Evolutionary conservation across 2,329 filamentous ascomycete genomes (phyloP).

Genomic region (Claviceps fusiformis): DNA sequence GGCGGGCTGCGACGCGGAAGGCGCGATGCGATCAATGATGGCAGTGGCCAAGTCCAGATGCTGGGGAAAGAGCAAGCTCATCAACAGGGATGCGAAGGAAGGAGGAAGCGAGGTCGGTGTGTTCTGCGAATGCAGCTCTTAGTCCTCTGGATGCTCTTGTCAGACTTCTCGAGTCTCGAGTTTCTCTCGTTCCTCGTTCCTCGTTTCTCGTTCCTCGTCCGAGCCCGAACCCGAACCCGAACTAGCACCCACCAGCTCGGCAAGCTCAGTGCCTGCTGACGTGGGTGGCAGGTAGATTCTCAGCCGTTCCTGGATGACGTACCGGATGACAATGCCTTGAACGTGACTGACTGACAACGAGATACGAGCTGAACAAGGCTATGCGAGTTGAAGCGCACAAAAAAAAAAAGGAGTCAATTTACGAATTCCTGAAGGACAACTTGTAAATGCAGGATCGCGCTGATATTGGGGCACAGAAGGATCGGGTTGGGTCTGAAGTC

Average conservation of each 20-base stretch:
- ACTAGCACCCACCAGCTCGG: background rate
- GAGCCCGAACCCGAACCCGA: background rate
- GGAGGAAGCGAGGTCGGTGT: too few species aligned
- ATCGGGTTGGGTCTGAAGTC: background rate
- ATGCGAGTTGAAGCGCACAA: background rate
- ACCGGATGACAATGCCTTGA: background rate
- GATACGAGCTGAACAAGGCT: background rate
- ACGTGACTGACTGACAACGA: background rate
- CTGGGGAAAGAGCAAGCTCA: background rate
- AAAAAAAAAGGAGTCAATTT: background rate
- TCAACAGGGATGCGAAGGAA: background rate
- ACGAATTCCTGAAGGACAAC: background rate
- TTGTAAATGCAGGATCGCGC: background rate
- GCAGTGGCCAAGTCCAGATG: background rate
- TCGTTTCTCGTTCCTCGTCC: background rate
- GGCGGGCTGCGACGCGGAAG: background rate
- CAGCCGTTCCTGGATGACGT: conserved; percentile 1
- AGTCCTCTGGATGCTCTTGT: too few species aligned
- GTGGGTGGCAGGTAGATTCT: background rate
- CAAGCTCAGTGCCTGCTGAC: background rate
- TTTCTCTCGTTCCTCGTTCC: background rate
- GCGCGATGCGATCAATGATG: background rate
- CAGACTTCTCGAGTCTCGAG: too few species aligned
- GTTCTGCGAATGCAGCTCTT: too few species aligned
- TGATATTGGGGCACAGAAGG: background rate